These are phyloP conservation scores for Agrocybe pediades DNA, from an alignment of 768 basidiomycete genomes.

Conservation along the genomic window DNA sequence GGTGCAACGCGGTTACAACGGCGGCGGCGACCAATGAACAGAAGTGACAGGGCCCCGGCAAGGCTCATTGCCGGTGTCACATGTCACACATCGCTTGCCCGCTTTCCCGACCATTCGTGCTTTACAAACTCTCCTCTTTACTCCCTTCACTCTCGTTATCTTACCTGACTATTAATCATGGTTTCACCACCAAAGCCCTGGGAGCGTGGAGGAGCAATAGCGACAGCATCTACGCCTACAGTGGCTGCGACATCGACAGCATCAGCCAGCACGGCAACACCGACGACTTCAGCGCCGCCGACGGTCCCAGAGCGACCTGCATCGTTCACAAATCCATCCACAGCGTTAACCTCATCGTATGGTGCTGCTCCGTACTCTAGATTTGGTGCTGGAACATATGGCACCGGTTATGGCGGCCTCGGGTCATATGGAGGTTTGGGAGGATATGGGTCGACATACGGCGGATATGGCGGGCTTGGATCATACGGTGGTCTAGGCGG, in stretches of 20 bases:
- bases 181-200: constrained; percentile 89
- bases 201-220: constrained; percentile 61
- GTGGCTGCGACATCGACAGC: constrained; percentile 24
- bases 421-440: constrained; percentile 21
- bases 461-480: constrained; percentile 25
- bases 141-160: not conserved
- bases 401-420: constrained; percentile 11
- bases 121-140: constrained; percentile 2
- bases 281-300: constrained; percentile 29
- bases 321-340: constrained; percentile 41
- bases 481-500: constrained; percentile 26
- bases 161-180: constrained; percentile 46
- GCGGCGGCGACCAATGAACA: too few relatives aligned
- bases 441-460: constrained; percentile 31
- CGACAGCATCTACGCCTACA: constrained; percentile 25
- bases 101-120: not conserved
- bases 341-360: constrained; percentile 33
- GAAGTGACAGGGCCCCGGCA: too few relatives aligned
- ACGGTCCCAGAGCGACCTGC: constrained; percentile 67
- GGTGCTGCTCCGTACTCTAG: constrained; percentile 48
- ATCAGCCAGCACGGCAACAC: constrained; percentile 18
- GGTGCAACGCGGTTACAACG: too few relatives aligned
- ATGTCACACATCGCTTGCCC: constrained; percentile 6
- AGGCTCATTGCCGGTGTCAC: constrained; percentile 6
- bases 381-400: constrained; percentile 23